Conservation (phyloP, 768 basidiomycete genomes). For the Trametes villosa region DNA sequence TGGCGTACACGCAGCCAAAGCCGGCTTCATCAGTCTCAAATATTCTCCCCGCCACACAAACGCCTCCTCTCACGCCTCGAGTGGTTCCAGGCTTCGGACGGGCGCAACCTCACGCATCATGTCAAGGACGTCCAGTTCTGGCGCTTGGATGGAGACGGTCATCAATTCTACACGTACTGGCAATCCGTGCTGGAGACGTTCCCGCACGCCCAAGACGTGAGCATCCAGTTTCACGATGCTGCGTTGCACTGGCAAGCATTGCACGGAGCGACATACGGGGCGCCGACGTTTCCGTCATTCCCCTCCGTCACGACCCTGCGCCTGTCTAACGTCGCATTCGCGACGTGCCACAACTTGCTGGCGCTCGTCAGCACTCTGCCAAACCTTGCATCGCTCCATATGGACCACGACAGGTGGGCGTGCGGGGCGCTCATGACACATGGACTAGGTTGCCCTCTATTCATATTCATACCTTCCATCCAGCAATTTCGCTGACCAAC, state of each 20-base stretch:
- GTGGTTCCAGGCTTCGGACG: not conserved
- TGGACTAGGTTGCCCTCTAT: no score
- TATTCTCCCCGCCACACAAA: not conserved
- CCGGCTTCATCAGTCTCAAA: not conserved
- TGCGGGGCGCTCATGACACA: not conserved
- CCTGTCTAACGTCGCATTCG: conserved; percentile 1
- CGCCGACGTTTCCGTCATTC: not conserved
- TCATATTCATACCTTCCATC: no score
- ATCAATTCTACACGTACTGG: not conserved
- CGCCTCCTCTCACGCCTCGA: not conserved
- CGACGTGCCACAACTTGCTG: not conserved
- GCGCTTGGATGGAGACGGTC: not conserved
- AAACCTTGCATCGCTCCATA: not conserved
- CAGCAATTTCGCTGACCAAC: no score
- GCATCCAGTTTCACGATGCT: not conserved
- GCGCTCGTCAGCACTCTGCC: not conserved
- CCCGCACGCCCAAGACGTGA: not conserved
- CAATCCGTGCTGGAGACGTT: not conserved
- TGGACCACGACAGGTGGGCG: not conserved
- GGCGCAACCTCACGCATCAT: not conserved
- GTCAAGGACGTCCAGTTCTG: conserved; percentile 1
- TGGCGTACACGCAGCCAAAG: conserved; percentile 1
- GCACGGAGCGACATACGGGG: no score
- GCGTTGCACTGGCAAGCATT: not conserved
- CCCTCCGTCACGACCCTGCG: conserved; percentile 1